Percentiles rank a stretch among this genome's conserved stretches.
Evolutionary conservation across 768 basidiomycete genomes (phyloP).

Genomic region (Gyrodon lividus): DNA sequence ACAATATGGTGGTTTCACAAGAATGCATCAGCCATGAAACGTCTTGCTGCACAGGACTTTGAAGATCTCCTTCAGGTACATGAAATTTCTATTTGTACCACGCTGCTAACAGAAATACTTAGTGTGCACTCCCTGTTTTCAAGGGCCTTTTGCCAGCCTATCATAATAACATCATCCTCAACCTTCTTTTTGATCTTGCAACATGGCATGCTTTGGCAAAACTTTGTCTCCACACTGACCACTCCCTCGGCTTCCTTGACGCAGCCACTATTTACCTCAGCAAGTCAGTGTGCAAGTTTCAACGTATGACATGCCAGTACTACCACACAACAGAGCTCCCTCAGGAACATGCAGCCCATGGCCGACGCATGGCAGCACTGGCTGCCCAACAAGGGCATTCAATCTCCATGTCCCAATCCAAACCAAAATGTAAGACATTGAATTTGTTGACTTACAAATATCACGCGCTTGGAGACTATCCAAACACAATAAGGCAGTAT

Average conservation of each 20-base stretch:
- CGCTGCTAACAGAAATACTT: no score
- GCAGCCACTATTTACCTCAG: slow-evolving; percentile 19
- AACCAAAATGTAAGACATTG: slow-evolving; percentile 4
- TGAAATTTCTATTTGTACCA: no score
- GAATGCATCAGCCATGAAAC: slow-evolving; percentile 36
- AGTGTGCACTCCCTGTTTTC: slow-evolving; percentile 15
- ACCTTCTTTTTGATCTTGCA: slow-evolving; percentile 27
- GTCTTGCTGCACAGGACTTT: slow-evolving; percentile 37
- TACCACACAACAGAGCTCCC: slow-evolving; percentile 23
- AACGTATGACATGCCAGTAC: slow-evolving; percentile 13
- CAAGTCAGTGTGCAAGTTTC: slow-evolving; percentile 18
- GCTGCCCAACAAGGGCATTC: background rate
- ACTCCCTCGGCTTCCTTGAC: slow-evolving; percentile 21
- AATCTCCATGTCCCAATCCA: background rate
- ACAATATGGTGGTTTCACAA: slow-evolving; percentile 32
- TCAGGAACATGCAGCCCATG: slow-evolving; percentile 2
- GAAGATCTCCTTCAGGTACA: slow-evolving; percentile 37
- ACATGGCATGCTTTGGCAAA: slow-evolving; percentile 38
- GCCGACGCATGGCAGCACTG: background rate
- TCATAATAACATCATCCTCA: slow-evolving; percentile 19
- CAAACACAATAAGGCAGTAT: slow-evolving; percentile 6
- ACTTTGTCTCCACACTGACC: slow-evolving; percentile 30
- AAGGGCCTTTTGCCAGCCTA: slow-evolving; percentile 13
- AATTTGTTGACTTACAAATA: slow-evolving; percentile 17
- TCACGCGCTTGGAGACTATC: slow-evolving; percentile 16